These are phyloP conservation scores for Glycyrrhiza uralensis DNA, from an alignment of 306 rosid species.

Conservation along the genomic window DNA sequence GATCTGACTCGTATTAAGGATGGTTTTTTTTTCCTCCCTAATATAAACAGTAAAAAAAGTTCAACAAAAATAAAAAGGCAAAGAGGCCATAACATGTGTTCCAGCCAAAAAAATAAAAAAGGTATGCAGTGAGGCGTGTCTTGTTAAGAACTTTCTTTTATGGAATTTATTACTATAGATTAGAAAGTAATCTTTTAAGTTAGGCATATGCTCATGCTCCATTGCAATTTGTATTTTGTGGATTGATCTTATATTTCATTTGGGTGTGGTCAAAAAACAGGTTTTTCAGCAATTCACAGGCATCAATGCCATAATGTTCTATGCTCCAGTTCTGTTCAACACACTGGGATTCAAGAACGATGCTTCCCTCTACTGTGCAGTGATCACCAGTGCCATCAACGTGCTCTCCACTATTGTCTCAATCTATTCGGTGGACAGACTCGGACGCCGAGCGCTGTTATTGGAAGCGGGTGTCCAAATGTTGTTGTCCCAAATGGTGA, in stretches of 20 bases:
- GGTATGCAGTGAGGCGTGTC: no score
- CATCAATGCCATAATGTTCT: constrained; percentile 94
- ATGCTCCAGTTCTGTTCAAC: constrained; percentile 71
- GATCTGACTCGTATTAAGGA: no score
- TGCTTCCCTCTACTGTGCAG: constrained; percentile 76
- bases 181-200: no score
- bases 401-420: constrained; percentile 66
- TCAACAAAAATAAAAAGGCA: no score
- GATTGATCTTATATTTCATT: background rate
- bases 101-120: no score
- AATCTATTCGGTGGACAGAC: constrained; percentile 65
- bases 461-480: constrained; percentile 78
- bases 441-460: constrained; percentile 58
- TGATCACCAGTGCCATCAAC: constrained; percentile 72
- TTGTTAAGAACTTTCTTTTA: no score
- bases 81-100: no score
- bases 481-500: constrained; percentile 65
- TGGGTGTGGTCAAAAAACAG: constrained; percentile 29
- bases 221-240: no score
- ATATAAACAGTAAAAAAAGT: no score
- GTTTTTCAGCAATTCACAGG: constrained; percentile 79
- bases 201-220: no score
- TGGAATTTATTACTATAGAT: no score
- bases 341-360: constrained; percentile 67
- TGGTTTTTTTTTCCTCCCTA: no score